phyloP scores from a whole-genome alignment of 2,329 filamentous ascomycete species.

The Verticillium dahliae region DNA sequence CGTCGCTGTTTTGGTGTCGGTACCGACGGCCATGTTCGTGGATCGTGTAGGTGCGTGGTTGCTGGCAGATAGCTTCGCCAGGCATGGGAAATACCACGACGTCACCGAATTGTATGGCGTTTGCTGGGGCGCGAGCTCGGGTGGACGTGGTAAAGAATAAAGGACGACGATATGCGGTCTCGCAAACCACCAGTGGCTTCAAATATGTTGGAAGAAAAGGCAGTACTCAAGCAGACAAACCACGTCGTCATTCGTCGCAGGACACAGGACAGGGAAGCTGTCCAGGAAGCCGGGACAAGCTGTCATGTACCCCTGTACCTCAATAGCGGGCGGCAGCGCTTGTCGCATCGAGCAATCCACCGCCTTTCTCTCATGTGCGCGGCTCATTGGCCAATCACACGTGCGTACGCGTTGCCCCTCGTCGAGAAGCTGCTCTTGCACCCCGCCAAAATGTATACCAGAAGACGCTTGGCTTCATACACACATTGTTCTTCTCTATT shows the following conservation, averaged over 20 bases:
- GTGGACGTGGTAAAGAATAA: background rate
- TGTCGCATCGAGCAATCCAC: background rate
- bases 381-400: background rate
- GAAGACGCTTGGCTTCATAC: background rate
- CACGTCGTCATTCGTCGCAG: background rate
- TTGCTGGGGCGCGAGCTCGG: background rate
- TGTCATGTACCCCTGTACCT: background rate
- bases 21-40: constrained; percentile 20
- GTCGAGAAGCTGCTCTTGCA: background rate
- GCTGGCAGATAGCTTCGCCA: background rate
- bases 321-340: background rate
- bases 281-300: background rate
- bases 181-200: background rate
- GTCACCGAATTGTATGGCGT: background rate
- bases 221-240: background rate
- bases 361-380: background rate
- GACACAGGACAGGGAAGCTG: background rate
- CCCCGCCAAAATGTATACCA: background rate
- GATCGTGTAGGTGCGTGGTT: background rate
- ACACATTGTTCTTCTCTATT: background rate
- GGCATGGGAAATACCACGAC: background rate
- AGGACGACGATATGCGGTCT: background rate
- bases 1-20: constrained; percentile 15
- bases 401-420: background rate
- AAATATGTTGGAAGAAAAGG: background rate